These are phyloP conservation scores for Salix arbutifolia DNA, from an alignment of 345 rosid genomes.

Conservation along the genomic window DNA sequence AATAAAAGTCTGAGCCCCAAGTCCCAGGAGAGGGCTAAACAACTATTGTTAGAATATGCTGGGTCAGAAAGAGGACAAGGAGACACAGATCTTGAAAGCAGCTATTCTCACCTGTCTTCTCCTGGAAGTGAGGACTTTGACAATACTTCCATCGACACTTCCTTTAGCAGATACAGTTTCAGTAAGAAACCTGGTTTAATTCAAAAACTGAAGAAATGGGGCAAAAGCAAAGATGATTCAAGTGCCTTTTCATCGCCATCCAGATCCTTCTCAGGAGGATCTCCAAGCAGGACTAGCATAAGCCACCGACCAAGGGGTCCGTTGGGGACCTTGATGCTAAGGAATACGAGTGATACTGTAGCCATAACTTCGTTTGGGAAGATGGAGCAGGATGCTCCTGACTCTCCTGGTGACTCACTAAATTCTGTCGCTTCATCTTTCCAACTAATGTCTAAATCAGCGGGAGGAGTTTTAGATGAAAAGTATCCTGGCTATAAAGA, in stretches of 20 bases:
- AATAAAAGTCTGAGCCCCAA: constrained; percentile 81
- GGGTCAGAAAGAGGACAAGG: constrained; percentile 96
- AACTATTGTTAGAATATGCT: constrained; percentile 77
- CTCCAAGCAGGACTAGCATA: constrained; percentile 69
- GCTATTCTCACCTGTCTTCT: constrained; percentile 83
- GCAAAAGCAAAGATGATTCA: constrained; percentile 78
- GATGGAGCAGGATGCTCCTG: constrained; percentile 53
- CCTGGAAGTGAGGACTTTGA: constrained; percentile 94
- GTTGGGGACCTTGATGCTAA: constrained; percentile 77
- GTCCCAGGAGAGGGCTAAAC: constrained; percentile 84
- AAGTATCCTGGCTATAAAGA: constrained; percentile 93
- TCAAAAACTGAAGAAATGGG: constrained; percentile 88
- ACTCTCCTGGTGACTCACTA: constrained; percentile 58
- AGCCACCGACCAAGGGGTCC: constrained; percentile 72
- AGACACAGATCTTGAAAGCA: constrained; percentile 86
- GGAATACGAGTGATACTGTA: constrained; percentile 73
- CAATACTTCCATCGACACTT: constrained; percentile 78
- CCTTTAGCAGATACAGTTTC: constrained; percentile 62
- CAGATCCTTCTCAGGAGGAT: constrained; percentile 70
- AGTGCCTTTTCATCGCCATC: constrained; percentile 64
- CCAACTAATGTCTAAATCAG: constrained; percentile 87
- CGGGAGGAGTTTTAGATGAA: constrained; percentile 65
- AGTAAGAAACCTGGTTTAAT: constrained; percentile 73
- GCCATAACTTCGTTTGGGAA: constrained; percentile 83
- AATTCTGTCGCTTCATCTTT: constrained; percentile 70